phyloP scores from a whole-genome alignment of 805 yeast genomes.

The Blastobotrys attinorum region DNA sequence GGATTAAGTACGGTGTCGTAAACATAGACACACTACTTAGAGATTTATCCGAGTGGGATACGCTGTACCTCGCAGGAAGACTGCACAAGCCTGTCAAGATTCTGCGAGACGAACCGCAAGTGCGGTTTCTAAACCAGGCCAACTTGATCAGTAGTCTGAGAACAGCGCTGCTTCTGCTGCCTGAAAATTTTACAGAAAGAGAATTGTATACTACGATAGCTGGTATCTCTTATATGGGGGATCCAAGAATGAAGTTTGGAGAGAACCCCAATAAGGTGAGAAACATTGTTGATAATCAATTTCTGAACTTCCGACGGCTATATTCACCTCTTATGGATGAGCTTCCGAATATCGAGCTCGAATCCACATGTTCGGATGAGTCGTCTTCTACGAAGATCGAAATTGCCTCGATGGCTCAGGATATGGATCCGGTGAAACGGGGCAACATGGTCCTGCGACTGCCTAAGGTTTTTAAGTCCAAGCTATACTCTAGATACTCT shows the following conservation, averaged over 20 bases:
- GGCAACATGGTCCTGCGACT: slow-evolving; percentile 38
- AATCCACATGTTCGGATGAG: slow-evolving; percentile 10
- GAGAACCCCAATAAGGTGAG: slow-evolving; percentile 85
- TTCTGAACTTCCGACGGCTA: slow-evolving; percentile 55
- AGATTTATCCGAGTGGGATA: slow-evolving; percentile 79
- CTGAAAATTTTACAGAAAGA: slow-evolving; percentile 44
- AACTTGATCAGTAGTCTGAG: slow-evolving; percentile 75
- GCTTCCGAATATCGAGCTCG: slow-evolving; percentile 31
- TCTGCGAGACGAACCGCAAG: slow-evolving; percentile 53
- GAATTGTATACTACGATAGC: slow-evolving; percentile 73
- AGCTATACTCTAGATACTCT: slow-evolving; percentile 28
- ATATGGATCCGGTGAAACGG: slow-evolving; percentile 32
- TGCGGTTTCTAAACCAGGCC: slow-evolving; percentile 61
- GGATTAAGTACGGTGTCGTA: slow-evolving; percentile 83
- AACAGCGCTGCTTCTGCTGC: slow-evolving; percentile 50
- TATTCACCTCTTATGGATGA: slow-evolving; percentile 57
- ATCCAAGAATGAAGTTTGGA: slow-evolving; percentile 77
- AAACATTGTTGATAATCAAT: slow-evolving; percentile 79
- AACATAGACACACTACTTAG: slow-evolving; percentile 49
- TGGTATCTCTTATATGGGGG: slow-evolving; percentile 79
- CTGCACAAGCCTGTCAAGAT: slow-evolving; percentile 89
- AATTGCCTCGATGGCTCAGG: slow-evolving; percentile 28
- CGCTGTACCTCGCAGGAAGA: slow-evolving; percentile 85
- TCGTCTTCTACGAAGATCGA: slow-evolving; percentile 12
- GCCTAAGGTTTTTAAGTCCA: slow-evolving; percentile 42